Evolutionary conservation across 1,284 basidiomycete species (phyloP).

Genomic region (Tetrapyrgos nigripes): DNA sequence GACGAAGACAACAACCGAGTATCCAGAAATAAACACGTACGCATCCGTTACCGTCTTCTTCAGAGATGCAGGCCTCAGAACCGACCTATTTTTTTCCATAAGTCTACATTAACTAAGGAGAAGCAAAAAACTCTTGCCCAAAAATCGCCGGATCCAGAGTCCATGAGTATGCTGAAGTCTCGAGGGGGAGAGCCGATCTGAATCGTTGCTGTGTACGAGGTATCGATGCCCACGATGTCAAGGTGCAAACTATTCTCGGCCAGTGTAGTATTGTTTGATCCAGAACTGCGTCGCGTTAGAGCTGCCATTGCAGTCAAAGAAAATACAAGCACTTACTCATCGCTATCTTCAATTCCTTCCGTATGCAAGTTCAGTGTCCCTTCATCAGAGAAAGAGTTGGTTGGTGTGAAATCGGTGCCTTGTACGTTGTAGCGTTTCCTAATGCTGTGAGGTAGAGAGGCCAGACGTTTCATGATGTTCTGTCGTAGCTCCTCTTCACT

Average conservation of each 20-base stretch:
- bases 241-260: not conserved
- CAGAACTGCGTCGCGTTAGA: not conserved
- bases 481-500: slow-evolving; percentile 37
- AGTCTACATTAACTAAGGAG: no score
- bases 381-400: not conserved
- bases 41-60: slow-evolving; percentile 33
- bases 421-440: not conserved
- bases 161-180: slow-evolving; percentile 68
- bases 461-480: not conserved
- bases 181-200: slow-evolving; percentile 66
- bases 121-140: no score
- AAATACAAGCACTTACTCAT: not conserved
- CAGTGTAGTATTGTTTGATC: not conserved
- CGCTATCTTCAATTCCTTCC: not conserved
- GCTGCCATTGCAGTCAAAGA: not conserved
- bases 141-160: slow-evolving; percentile 75
- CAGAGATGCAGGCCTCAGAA: slow-evolving; percentile 45
- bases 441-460: not conserved
- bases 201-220: slow-evolving; percentile 29
- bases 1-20: not conserved
- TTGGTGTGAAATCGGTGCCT: not conserved
- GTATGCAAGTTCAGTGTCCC: not conserved
- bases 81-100: no score
- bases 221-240: not conserved
- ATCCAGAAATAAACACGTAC: not conserved